These are phyloP conservation scores for Vitis hybrid DNA, from an alignment of 177 flowering plant species.

Conservation along the genomic window DNA sequence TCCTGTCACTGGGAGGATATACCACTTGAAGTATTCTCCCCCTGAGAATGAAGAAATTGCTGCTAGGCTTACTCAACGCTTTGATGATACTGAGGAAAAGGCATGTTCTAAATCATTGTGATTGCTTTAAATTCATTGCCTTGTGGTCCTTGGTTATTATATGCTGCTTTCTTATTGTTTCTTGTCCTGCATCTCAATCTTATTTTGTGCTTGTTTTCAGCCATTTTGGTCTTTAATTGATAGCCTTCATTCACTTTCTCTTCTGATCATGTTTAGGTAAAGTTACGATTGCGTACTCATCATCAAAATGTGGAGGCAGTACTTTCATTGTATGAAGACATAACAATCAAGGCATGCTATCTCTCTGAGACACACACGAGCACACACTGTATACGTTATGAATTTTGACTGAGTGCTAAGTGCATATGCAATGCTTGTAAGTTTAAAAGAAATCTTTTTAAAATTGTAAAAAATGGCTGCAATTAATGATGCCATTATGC, in stretches of 20 bases:
- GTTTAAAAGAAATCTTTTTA: too few species aligned
- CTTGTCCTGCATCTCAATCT: not conserved
- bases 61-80: constrained; percentile 88
- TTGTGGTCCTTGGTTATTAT: not conserved
- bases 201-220: not conserved
- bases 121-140: not conserved
- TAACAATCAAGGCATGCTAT: constrained; percentile 56
- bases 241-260: not conserved
- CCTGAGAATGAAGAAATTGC: constrained; percentile 96
- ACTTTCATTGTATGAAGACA: constrained; percentile 65
- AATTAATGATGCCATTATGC: too few species aligned
- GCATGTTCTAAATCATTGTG: constrained; percentile 26
- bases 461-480: too few species aligned
- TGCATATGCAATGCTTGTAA: too few species aligned
- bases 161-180: not conserved
- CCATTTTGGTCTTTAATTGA: not conserved
- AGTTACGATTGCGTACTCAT: constrained; percentile 77
- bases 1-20: constrained; percentile 94
- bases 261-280: constrained; percentile 47
- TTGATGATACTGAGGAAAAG: constrained; percentile 98
- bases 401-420: too few species aligned
- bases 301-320: constrained; percentile 83
- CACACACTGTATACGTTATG: not conserved
- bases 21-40: constrained; percentile 90
- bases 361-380: not conserved